Base-by-base conservation (phyloP, 108 stramenopile species). In the Epipyxis sp. region DNA sequence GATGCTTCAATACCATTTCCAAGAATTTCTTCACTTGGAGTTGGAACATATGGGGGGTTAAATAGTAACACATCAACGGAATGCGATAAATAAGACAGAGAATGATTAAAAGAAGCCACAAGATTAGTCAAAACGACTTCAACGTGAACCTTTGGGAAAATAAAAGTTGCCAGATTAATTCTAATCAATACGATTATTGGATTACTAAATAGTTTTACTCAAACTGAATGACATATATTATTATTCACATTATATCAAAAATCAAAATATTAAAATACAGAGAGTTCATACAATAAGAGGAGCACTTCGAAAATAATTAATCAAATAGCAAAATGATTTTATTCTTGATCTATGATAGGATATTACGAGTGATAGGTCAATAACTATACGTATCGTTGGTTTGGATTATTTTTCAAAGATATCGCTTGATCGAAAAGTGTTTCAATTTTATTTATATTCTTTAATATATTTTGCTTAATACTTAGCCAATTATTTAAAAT, bases 21-120 rank as follows among this genome's bases (percentile, higher is more conserved):
- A 16, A 84, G 44, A 2, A 95, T 91, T 84, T 95, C 94, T 0
- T 86, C 88, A 45, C 91, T 86, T 0, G 90, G 89, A 10, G 94
- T 95, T 39, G 93, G 92, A 58, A 95, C 94, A 68, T 95, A 95
- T 3, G 94, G 94, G 39, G 94, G 94, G 81, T 95, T 95, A 85
- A 95, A 94, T 25, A 95, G 77, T n/a, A 94, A 67, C 6, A 90
- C 81, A 78, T 93, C 92, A 1, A 93, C 84, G n/a, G n/a, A n/a
- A n/a, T n/a, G n/a, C n/a, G n/a, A n/a, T 3, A 44, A 62, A 3
- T 81, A 67, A 84, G 41, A 69, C 40, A 6, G 77, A 81, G 91
- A 90, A 61, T 90, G 90, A 78, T 89, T 86, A 40, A 89, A 40
- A n/a, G 87, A 79, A 59, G 84, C 69, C 13, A 90, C 79, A 10